phyloP scores from a whole-genome alignment of 495 filamentous ascomycete genomes.

The Aspergillus heteromorphus region DNA sequence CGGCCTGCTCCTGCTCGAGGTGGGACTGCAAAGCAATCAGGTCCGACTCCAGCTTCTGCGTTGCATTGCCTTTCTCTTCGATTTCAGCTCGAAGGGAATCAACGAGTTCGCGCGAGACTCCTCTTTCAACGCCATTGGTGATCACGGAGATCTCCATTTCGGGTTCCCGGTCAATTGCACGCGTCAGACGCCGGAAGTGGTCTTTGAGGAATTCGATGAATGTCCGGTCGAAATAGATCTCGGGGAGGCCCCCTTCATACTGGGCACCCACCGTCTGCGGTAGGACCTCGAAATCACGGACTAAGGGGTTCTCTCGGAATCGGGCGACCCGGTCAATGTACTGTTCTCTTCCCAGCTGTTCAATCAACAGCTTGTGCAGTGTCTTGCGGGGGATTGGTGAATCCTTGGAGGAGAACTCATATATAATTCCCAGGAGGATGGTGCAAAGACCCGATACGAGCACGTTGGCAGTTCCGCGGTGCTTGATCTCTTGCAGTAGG shows the following conservation, averaged over 20 bases:
- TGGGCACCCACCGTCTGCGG: constrained; percentile 58
- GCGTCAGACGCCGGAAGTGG: constrained; percentile 79
- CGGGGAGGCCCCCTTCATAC: constrained; percentile 60
- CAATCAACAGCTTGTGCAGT: constrained; percentile 72
- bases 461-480: constrained; percentile 50
- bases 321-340: constrained; percentile 82
- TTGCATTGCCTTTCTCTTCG: constrained; percentile 61
- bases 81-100: constrained; percentile 76
- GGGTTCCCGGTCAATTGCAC: constrained; percentile 89
- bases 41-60: constrained; percentile 64
- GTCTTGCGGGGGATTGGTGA: constrained; percentile 82
- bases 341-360: constrained; percentile 76
- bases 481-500: constrained; percentile 68
- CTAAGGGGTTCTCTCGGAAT: constrained; percentile 70
- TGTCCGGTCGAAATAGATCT: constrained; percentile 76
- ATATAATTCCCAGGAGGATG: constrained; percentile 79
- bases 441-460: constrained; percentile 79
- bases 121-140: constrained; percentile 73
- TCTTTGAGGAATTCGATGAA: constrained; percentile 96
- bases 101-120: constrained; percentile 75
- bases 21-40: constrained; percentile 61
- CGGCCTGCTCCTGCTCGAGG: constrained; percentile 71
- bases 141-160: constrained; percentile 75
- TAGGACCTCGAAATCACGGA: constrained; percentile 89
- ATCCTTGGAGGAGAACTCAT: constrained; percentile 97